These are phyloP conservation scores for Aspergillus tamarii DNA, from an alignment of 2,329 filamentous ascomycete species.

Conservation along the genomic window DNA sequence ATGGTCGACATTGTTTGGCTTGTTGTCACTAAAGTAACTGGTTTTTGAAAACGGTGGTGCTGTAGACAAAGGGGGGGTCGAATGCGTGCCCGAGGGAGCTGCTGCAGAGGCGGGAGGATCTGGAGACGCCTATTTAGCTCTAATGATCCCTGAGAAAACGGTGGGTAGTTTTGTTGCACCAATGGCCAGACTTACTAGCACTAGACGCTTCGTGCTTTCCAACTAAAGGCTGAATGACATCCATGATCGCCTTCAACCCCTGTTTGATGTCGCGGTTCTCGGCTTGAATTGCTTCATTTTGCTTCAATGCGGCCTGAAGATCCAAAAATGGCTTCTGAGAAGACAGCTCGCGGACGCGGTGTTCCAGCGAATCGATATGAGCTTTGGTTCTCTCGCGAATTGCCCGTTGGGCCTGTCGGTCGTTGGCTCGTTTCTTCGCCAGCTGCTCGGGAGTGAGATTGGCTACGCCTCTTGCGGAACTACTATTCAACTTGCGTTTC, in stretches of 20 bases:
- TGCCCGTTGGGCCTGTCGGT: conserved; percentile 82
- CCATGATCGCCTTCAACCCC: conserved; percentile 67
- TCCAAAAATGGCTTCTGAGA: conserved; percentile 83
- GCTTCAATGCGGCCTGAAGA: conserved; percentile 72
- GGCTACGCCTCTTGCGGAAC: conserved; percentile 72
- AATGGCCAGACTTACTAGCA: neutral
- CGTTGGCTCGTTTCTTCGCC: conserved; percentile 87
- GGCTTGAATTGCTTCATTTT: conserved; percentile 75
- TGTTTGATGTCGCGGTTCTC: conserved; percentile 80
- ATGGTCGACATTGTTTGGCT: conserved; percentile 20
- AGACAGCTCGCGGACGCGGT: conserved; percentile 73
- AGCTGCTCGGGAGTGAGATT: conserved; percentile 87
- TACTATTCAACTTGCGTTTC: conserved; percentile 47
- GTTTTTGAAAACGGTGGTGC: conserved; percentile 32
- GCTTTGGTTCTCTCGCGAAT: conserved; percentile 81
- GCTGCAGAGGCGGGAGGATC: conserved; percentile 17
- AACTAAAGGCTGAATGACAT: conserved; percentile 52
- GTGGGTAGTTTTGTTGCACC: neutral
- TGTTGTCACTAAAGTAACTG: conserved; percentile 20
- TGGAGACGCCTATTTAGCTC: conserved; percentile 5
- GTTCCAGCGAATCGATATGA: conserved; percentile 75
- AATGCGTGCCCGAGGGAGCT: conserved; percentile 21
- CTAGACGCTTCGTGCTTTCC: conserved; percentile 44
- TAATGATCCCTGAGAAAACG: neutral
- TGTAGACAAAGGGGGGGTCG: conserved; percentile 22